Percentiles rank a stretch among this genome's conserved stretches.
Evolutionary conservation across 1,284 basidiomycete genomes (phyloP).

Genomic region (Cryptococcus sp.): DNA sequence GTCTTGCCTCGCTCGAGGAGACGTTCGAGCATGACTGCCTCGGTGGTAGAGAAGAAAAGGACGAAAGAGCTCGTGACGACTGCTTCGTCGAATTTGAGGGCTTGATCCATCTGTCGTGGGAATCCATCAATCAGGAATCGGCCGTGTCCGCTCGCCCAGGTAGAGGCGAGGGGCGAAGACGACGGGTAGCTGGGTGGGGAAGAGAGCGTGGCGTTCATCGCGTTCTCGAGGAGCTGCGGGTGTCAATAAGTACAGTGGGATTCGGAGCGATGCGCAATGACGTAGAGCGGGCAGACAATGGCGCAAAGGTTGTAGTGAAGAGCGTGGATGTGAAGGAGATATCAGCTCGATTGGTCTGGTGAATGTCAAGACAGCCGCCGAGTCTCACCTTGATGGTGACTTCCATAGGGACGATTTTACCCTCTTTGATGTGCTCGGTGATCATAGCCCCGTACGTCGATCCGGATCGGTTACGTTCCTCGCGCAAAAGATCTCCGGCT

Average conservation of each 20-base stretch:
- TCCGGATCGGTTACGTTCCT: slow-evolving; percentile 84
- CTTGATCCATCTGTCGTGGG: slow-evolving; percentile 98
- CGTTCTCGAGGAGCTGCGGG: slow-evolving; percentile 76
- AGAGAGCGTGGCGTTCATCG: slow-evolving; percentile 71
- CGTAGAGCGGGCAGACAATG: not conserved
- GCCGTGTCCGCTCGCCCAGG: slow-evolving; percentile 73
- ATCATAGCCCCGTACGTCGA: slow-evolving; percentile 87
- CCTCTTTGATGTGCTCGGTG: slow-evolving; percentile 85
- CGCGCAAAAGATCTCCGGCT: slow-evolving; percentile 96
- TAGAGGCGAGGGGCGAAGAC: slow-evolving; percentile 35
- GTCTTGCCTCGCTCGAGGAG: slow-evolving; percentile 90
- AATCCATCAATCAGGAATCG: slow-evolving; percentile 97
- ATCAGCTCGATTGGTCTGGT: not conserved
- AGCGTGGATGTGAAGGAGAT: not conserved
- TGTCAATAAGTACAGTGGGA: too few relatives aligned
- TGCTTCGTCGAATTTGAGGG: slow-evolving; percentile 83
- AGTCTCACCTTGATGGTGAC: slow-evolving; percentile 76
- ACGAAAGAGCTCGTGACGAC: slow-evolving; percentile 79
- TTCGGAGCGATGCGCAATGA: too few relatives aligned
- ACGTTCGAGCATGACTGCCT: slow-evolving; percentile 83
- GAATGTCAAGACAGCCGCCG: not conserved
- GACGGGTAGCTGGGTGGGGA: slow-evolving; percentile 29
- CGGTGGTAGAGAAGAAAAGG: slow-evolving; percentile 86
- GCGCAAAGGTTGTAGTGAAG: not conserved
- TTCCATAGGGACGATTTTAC: slow-evolving; percentile 94